These are phyloP conservation scores for Hevea brasiliensis DNA, from an alignment of 345 rosid genomes.

Conservation along the genomic window DNA sequence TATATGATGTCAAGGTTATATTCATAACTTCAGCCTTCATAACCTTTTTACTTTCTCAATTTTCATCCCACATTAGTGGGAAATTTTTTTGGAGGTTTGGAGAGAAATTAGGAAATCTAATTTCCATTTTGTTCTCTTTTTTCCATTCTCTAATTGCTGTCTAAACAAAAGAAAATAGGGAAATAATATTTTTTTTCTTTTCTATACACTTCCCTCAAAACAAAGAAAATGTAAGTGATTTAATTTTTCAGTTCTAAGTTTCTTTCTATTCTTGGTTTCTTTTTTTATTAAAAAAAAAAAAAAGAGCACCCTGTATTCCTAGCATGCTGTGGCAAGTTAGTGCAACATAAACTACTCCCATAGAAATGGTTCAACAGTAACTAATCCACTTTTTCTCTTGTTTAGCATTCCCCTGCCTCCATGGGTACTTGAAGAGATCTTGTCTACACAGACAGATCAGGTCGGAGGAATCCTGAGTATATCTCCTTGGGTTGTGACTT, in stretches of 20 bases:
- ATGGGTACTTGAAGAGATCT: slow-evolving; percentile 96
- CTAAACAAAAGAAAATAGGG: too few species aligned
- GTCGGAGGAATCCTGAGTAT: slow-evolving; percentile 88
- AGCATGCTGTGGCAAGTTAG: neutral
- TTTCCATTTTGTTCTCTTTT: too few species aligned
- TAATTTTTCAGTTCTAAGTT: neutral
- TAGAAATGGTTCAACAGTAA: slow-evolving; percentile 2
- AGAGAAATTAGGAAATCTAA: too few species aligned
- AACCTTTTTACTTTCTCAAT: too few species aligned
- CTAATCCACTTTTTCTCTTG: slow-evolving; percentile 19
- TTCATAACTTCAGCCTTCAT: too few species aligned
- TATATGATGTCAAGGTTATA: too few species aligned
- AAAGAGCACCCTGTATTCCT: neutral
- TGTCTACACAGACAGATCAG: slow-evolving; percentile 88
- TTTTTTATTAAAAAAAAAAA: neutral
- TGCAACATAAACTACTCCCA: neutral
- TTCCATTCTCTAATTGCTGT: too few species aligned
- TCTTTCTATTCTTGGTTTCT: neutral
- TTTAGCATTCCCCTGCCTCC: slow-evolving; percentile 89
- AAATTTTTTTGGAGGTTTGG: too few species aligned
- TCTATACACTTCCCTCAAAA: too few species aligned
- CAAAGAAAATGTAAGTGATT: too few species aligned
- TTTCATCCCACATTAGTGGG: too few species aligned
- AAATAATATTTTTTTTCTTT: too few species aligned
- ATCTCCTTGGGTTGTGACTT: slow-evolving; percentile 90